Evolutionary conservation across 2,329 filamentous ascomycete genomes (phyloP).

Genomic region (Calonectria montana): DNA sequence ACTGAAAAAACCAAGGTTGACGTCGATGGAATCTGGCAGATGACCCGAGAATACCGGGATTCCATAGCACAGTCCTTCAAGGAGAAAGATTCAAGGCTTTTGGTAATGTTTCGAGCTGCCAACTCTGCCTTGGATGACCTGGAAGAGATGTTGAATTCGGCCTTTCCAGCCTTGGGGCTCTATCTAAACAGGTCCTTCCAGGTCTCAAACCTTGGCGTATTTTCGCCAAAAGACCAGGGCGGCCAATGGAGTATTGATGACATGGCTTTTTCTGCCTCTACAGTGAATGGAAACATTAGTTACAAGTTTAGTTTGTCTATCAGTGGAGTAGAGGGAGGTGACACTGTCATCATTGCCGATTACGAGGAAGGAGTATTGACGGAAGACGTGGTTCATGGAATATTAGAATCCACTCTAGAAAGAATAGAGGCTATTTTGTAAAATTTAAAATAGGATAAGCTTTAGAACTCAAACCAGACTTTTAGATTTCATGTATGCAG

Average conservation of each 20-base stretch:
- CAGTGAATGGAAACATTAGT: conserved; percentile 22
- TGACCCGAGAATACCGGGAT: conserved; percentile 16
- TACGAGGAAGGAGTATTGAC: conserved; percentile 24
- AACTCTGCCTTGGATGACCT: conserved; percentile 20
- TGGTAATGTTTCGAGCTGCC: conserved; percentile 11
- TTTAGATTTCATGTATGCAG: too few relatives aligned
- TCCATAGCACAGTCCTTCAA: neutral
- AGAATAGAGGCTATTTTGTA: conserved; percentile 15
- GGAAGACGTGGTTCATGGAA: conserved; percentile 11
- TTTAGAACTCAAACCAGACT: neutral
- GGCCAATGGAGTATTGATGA: conserved; percentile 29
- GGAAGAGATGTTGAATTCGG: conserved; percentile 10
- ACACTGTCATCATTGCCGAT: conserved; percentile 24
- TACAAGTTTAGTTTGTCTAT: conserved; percentile 15
- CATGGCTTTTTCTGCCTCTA: conserved; percentile 27
- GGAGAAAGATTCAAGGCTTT: neutral
- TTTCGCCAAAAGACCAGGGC: neutral
- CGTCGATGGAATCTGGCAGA: conserved; percentile 3
- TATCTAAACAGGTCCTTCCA: conserved; percentile 24
- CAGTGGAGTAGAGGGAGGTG: conserved; percentile 19
- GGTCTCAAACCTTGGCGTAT: conserved; percentile 23
- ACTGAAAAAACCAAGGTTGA: neutral
- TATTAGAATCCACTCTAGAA: conserved; percentile 13
- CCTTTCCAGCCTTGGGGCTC: conserved; percentile 21
- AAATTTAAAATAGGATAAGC: neutral